Base-by-base conservation (phyloP, 192 early-diverging fungal genomes). In the Mortierella antarctica region DNA sequence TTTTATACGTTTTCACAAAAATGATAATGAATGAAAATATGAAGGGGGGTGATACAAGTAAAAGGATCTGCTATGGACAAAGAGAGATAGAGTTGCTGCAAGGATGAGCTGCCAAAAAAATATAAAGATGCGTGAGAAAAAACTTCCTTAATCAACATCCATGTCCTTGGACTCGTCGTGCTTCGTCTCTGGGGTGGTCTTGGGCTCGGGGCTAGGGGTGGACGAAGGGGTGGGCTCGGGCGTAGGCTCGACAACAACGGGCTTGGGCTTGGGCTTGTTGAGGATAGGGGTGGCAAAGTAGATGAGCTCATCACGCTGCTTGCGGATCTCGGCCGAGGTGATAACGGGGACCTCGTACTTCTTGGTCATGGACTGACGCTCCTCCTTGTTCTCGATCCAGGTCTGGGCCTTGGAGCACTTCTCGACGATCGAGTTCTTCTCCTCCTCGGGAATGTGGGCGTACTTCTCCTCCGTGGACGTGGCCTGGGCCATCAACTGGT, bases 211-310 rank as follows among this genome's bases (percentile, higher is more conserved):
- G 39, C 4, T 62, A 31, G 50, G 4, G 8, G 48, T 7, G 40
- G 57, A 20, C 15, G 65, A 48, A 7, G 65, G 14, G 2, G 71
- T 20, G 17, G 71, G 5, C 47, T 65, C 48, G 6, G 70, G 60
- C 20, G 65, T 31, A n/a, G 68, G 23, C 50, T 71, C 69, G 2
- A 72, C 70, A 44, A 67, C 65, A 55, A 72, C 88, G 54, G 92
- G 91, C 54, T 87, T 89, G 54, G 96, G 96, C 92, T 97, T 97
- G 82, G 97, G 96, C 82, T 93, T 94, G 85, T 88, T 93, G 70
- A 97, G 84, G 71, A 98, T 92, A 5, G 95, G 93, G 57, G 80
- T 91, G 55, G 94, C 93, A 82, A 91, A 92, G 82, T 87, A 85
- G 58, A 82, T 80, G 41, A 98, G 69, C 52, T 78, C 67, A 18